A percentile compares a stretch with the other conserved stretches of the same genome.
Conservation (phyloP, 2,329 filamentous ascomycete species). For the Alternaria arborescens region DNA sequence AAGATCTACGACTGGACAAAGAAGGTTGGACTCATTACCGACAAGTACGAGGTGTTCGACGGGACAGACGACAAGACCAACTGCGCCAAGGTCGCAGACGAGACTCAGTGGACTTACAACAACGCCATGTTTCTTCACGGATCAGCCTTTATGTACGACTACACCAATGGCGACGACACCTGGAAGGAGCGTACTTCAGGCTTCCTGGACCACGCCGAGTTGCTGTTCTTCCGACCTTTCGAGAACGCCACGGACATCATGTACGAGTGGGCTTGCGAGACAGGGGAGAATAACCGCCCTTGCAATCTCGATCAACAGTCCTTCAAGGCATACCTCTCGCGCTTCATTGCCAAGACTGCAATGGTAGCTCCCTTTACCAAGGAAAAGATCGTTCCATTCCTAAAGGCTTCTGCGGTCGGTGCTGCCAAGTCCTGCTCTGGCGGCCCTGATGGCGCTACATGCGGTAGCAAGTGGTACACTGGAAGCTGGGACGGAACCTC, state of each 20-base stretch:
- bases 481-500: conserved; percentile 52
- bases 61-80: conserved; percentile 61
- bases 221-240: conserved; percentile 63
- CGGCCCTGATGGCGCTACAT: conserved; percentile 50
- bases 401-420: conserved; percentile 53
- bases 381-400: conserved; percentile 48
- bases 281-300: conserved; percentile 46
- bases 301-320: conserved; percentile 77
- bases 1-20: conserved; percentile 69
- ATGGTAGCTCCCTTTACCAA: conserved; percentile 55
- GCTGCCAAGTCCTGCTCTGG: conserved; percentile 57
- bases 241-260: conserved; percentile 64
- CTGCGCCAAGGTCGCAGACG: conserved; percentile 59
- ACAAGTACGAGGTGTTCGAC: conserved; percentile 63
- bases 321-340: conserved; percentile 78
- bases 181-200: conserved; percentile 70
- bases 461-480: conserved; percentile 58
- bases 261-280: conserved; percentile 74
- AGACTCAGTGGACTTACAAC: conserved; percentile 67
- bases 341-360: conserved; percentile 65
- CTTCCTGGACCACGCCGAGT: conserved; percentile 60
- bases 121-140: conserved; percentile 64
- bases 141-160: conserved; percentile 66
- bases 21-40: conserved; percentile 60
- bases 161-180: conserved; percentile 51